phyloP scores from a whole-genome alignment of 1,284 basidiomycete species.

The Ceratobasidium sp. region DNA sequence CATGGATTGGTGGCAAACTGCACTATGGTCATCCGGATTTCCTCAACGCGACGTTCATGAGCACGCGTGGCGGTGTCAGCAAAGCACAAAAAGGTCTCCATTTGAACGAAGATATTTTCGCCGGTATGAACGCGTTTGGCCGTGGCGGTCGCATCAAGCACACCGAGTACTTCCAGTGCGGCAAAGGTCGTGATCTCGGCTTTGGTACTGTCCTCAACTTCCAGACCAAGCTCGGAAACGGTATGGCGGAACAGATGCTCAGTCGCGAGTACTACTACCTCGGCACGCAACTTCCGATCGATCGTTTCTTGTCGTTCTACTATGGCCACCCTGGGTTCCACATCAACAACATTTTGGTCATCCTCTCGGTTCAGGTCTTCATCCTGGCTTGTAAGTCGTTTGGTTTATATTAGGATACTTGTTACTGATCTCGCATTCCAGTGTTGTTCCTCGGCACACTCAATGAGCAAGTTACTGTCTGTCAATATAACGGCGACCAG shows the following conservation, averaged over 20 bases:
- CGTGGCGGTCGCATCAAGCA: slow-evolving; percentile 98
- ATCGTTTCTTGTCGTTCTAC: slow-evolving; percentile 99
- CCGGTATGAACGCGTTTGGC: slow-evolving; percentile 98
- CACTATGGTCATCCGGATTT: slow-evolving; percentile 99
- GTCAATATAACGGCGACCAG: slow-evolving; percentile 74
- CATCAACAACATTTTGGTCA: slow-evolving; percentile 99
- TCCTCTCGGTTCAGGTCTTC: slow-evolving; percentile 92
- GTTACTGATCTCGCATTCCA: slow-evolving; percentile 47
- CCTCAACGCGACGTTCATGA: slow-evolving; percentile 98
- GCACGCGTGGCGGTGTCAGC: slow-evolving; percentile 95
- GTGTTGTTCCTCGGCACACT: slow-evolving; percentile 93
- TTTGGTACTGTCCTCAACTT: slow-evolving; percentile 99
- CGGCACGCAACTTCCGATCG: slow-evolving; percentile 97
- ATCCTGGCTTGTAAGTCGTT: slow-evolving; percentile 76
- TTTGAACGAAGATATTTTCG: slow-evolving; percentile 99
- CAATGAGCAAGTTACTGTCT: slow-evolving; percentile 78
- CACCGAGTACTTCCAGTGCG: slow-evolving; percentile 98
- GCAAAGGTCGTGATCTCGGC: slow-evolving; percentile 98
- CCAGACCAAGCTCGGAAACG: slow-evolving; percentile 99
- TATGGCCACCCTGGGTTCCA: slow-evolving; percentile 99
- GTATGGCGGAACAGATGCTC: slow-evolving; percentile 99
- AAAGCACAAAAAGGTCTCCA: slow-evolving; percentile 99
- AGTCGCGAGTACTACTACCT: slow-evolving; percentile 99
- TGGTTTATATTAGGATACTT: no score
- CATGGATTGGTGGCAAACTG: slow-evolving; percentile 97